These are phyloP conservation scores for Pezicula radicicola DNA, from an alignment of 2,329 filamentous ascomycete genomes.

Conservation along the genomic window DNA sequence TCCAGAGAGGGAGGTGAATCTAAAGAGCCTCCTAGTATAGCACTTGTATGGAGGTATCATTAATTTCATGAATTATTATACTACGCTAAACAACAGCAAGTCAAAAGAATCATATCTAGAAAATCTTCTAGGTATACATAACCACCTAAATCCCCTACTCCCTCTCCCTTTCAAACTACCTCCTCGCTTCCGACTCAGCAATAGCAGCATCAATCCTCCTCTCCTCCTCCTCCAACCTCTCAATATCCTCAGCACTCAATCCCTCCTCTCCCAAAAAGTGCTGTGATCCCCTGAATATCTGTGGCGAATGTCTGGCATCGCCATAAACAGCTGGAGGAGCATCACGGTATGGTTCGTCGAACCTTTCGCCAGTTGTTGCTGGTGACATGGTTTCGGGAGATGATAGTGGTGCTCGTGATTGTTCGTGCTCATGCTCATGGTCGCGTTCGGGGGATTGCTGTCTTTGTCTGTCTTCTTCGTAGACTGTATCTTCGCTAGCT, in stretches of 20 bases:
- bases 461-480: too few species aligned
- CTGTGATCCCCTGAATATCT: conserved; percentile 17
- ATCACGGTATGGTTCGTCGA: background rate
- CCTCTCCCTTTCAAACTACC: background rate
- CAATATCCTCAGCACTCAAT: conserved; percentile 56
- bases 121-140: too few species aligned
- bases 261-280: conserved; percentile 50
- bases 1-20: too few species aligned
- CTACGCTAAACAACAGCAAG: too few species aligned
- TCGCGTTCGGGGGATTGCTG: conserved; percentile 14
- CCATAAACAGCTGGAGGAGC: background rate
- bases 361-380: conserved; percentile 15
- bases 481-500: too few species aligned
- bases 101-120: too few species aligned
- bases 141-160: too few species aligned
- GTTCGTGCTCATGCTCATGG: conserved; percentile 18
- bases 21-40: too few species aligned
- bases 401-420: background rate
- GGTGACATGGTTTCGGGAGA: conserved; percentile 8
- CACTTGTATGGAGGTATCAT: too few species aligned
- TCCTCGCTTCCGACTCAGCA: conserved; percentile 18
- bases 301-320: conserved; percentile 3
- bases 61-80: too few species aligned
- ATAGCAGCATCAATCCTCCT: conserved; percentile 54
- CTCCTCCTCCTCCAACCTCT: conserved; percentile 55